These are phyloP conservation scores for Aspergillus hancockii DNA, from an alignment of 495 filamentous ascomycete genomes.

Conservation along the genomic window DNA sequence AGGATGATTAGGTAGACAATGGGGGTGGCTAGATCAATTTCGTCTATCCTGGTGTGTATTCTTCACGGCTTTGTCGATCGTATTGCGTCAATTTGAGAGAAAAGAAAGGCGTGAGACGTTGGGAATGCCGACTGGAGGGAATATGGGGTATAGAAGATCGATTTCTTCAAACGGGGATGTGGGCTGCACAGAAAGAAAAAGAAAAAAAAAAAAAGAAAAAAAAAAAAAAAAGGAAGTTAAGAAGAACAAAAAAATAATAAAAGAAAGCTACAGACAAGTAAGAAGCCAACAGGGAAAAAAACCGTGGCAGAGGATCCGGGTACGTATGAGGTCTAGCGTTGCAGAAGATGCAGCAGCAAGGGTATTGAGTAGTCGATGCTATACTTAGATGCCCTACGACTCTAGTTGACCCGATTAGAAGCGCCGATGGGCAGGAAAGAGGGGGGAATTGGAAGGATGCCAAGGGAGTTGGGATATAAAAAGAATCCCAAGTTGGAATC, in stretches of 20 bases:
- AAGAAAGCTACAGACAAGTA: too few relatives aligned
- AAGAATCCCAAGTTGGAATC: neutral
- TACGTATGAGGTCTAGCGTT: conserved; percentile 11
- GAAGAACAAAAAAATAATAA: conserved; percentile 5
- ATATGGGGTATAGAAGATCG: neutral
- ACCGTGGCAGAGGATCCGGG: conserved; percentile 4
- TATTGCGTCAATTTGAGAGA: neutral
- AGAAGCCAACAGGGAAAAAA: too few relatives aligned
- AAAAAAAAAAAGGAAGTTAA: neutral
- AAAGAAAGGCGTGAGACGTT: too few relatives aligned
- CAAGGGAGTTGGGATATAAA: neutral
- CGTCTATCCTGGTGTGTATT: neutral
- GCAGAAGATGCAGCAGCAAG: conserved; percentile 22
- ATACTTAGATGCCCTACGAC: neutral
- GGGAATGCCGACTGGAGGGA: neutral
- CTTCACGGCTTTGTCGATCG: neutral
- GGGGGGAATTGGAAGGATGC: neutral
- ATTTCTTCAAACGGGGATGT: neutral
- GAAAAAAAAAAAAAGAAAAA: conserved; percentile 9
- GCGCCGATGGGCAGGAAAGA: neutral
- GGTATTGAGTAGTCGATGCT: neutral
- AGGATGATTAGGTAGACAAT: conserved; percentile 6
- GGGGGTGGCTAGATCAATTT: conserved; percentile 6
- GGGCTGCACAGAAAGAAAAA: neutral
- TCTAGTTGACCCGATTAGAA: conserved; percentile 1